Evolutionary conservation across 164 flowering plant genomes (phyloP).

Genomic region (Vitis riparia): DNA sequence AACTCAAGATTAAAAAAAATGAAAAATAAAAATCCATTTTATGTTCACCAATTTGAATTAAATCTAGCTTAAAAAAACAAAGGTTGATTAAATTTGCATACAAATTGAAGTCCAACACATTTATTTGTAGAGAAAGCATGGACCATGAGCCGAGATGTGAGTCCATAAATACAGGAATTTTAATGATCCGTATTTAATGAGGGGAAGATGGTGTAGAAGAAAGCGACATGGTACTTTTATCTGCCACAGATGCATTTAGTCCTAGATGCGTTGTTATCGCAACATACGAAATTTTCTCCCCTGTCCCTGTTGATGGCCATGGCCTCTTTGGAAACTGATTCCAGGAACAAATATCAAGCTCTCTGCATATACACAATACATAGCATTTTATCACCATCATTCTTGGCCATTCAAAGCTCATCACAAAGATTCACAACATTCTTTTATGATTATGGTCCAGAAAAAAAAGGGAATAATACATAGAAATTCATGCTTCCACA

Average conservation of each 20-base stretch:
- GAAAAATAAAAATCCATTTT: too few species aligned
- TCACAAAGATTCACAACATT: neutral
- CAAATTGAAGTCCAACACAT: too few species aligned
- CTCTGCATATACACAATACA: neutral
- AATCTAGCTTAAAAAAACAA: too few species aligned
- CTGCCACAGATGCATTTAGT: too few species aligned
- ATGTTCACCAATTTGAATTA: too few species aligned
- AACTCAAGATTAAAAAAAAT: too few species aligned
- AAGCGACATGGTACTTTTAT: neutral
- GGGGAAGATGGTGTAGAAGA: neutral
- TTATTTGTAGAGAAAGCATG: too few species aligned
- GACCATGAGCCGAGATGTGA: too few species aligned
- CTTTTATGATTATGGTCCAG: neutral
- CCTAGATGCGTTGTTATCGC: neutral
- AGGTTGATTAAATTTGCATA: too few species aligned
- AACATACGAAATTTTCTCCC: neutral
- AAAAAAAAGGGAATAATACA: neutral
- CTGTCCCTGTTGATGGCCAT: neutral
- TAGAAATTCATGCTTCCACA: too few species aligned
- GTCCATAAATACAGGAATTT: too few species aligned
- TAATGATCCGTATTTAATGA: too few species aligned
- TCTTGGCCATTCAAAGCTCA: slow-evolving; percentile 15
- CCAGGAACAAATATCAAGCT: neutral
- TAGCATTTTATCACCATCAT: neutral
- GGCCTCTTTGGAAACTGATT: neutral